phyloP scores from a whole-genome alignment of 2,329 filamentous ascomycete genomes.

The Alternaria hordeiaustralica region DNA sequence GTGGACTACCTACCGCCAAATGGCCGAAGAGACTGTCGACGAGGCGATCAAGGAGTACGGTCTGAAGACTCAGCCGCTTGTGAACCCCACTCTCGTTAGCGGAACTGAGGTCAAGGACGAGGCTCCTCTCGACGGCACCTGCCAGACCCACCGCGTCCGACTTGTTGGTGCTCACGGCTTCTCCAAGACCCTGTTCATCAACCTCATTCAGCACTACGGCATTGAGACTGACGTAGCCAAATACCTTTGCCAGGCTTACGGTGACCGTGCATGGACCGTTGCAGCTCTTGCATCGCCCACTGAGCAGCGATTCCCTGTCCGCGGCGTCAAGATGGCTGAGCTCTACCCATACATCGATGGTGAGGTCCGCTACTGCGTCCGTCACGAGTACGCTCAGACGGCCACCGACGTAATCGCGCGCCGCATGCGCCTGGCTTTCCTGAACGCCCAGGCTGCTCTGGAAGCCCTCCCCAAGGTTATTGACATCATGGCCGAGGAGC shows the following conservation, averaged over 20 bases:
- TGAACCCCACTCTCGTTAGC: conserved; percentile 69
- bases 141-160: conserved; percentile 83
- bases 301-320: conserved; percentile 78
- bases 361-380: conserved; percentile 85
- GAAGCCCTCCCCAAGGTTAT: conserved; percentile 85
- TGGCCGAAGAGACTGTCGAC: conserved; percentile 90
- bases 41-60: conserved; percentile 74
- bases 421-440: conserved; percentile 82
- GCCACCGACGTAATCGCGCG: conserved; percentile 87
- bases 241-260: conserved; percentile 86
- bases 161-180: conserved; percentile 85
- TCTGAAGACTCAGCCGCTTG: conserved; percentile 64
- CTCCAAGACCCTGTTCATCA: conserved; percentile 92
- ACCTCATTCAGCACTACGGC: conserved; percentile 90
- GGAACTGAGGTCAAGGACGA: conserved; percentile 77
- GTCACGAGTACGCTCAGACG: conserved; percentile 90
- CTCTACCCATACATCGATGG: conserved; percentile 93
- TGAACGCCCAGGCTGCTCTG: conserved; percentile 89
- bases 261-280: conserved; percentile 91
- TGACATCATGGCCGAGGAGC: conserved; percentile 85
- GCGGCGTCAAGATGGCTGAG: conserved; percentile 77
- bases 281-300: conserved; percentile 80
- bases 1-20: conserved; percentile 92
- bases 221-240: conserved; percentile 91
- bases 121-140: conserved; percentile 73